Base-by-base conservation (phyloP, 257 asterid species). In the Apocynum venetum region DNA sequence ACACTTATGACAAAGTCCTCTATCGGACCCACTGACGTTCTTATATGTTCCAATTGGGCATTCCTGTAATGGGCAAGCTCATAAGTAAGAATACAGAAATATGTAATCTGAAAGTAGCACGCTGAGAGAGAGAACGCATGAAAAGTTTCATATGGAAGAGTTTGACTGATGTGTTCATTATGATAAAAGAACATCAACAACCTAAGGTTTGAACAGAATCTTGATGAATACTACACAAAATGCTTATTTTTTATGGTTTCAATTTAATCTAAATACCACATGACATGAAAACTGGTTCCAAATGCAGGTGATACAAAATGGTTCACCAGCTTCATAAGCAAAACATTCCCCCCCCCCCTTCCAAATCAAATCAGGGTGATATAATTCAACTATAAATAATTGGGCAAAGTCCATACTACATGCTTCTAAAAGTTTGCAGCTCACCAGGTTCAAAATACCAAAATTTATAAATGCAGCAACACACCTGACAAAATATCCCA, bases 1-100 rank as follows among this genome's bases (percentile, higher is more conserved):
- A 80, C 98, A 93, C 72, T 82, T 83, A 68, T 31, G 84, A 80
- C 98, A 93, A 72, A 93, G 94, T 76, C 76, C 82, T 79, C 78
- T 75, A 81, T 84, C 84, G 78, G 98, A 91, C 65, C 98, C 98
- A 41, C 89, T 91, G 78, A 65, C 83, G 81, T 93, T 91, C 87
- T 93, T 93, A 82, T 85, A 93, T 40, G 97, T 91, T 80, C 98
- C 98, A 79, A 91, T 81, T 40, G 98, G 98, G 85, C 98, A 93
- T 86, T 93, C 98, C 98, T 93, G 91, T 80, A 80, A 75, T 77
- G 78, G 66, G 78, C 68, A 74, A 79, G 35, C 44, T 74, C 75
- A 83, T 74, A 61, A 48, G 47, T 71, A 61, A 12, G 56, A 80
- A 46, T 25, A 77, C 40, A 68, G 61, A 56, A 55, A 47, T 57